These are phyloP conservation scores for Phytophthora crassamura DNA, from an alignment of 352 stramenopile genomes.

Conservation along the genomic window DNA sequence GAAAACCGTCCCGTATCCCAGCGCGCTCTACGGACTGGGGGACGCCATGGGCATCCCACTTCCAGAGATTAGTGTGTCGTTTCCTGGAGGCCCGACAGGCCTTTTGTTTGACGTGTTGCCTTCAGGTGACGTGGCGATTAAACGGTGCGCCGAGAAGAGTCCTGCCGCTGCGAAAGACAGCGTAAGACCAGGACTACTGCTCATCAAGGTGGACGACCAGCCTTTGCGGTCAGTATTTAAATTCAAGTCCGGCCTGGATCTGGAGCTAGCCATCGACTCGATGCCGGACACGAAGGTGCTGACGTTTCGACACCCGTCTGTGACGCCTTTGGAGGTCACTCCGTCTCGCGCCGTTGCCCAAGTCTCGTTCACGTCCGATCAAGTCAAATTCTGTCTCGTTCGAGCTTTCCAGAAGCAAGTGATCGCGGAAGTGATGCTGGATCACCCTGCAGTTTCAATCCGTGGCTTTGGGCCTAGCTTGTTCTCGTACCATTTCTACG, in stretches of 20 bases:
- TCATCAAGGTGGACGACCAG: constrained; percentile 78
- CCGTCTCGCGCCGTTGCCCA: constrained; percentile 59
- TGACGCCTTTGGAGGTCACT: constrained; percentile 63
- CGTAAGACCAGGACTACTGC: constrained; percentile 73
- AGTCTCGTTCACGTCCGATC: constrained; percentile 57
- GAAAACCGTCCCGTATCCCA: constrained; percentile 54
- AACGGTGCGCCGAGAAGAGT: constrained; percentile 55
- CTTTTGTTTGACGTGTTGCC: constrained; percentile 60
- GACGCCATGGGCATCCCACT: constrained; percentile 81
- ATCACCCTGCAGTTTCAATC: constrained; percentile 59
- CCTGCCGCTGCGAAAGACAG: constrained; percentile 67
- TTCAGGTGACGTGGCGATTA: constrained; percentile 52
- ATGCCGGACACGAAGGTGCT: constrained; percentile 63
- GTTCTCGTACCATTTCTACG: constrained; percentile 86
- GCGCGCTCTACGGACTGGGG: constrained; percentile 67
- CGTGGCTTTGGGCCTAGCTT: constrained; percentile 78
- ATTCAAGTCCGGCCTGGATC: constrained; percentile 59
- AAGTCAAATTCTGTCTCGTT: constrained; percentile 77
- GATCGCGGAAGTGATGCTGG: constrained; percentile 63
- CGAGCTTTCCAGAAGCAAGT: constrained; percentile 66
- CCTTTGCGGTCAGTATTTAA: constrained; percentile 55
- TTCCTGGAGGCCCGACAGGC: constrained; percentile 69
- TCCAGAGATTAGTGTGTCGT: constrained; percentile 81
- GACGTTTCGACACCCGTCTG: constrained; percentile 81
- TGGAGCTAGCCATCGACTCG: constrained; percentile 61